Percentiles rank a stretch among this genome's conserved stretches.
phyloP scores from a whole-genome alignment of 805 yeast genomes.

The Kuraishia piskuri region DNA sequence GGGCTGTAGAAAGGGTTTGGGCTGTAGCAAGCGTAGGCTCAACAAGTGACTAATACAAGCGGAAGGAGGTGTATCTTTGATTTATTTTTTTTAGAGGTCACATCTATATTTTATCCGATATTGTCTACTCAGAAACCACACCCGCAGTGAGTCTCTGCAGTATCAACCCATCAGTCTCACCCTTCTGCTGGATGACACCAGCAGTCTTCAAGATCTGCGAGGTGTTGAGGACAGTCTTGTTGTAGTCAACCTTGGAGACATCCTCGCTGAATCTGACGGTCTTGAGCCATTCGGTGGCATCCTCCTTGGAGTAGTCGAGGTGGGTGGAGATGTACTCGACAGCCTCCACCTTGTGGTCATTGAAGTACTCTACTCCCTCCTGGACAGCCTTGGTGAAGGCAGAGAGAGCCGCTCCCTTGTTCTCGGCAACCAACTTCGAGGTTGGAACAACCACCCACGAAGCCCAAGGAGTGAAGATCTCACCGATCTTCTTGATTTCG shows the following conservation, averaged over 20 bases:
- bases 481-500: slow-evolving; percentile 78
- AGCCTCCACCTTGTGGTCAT: slow-evolving; percentile 52
- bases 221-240: slow-evolving; percentile 45
- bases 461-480: slow-evolving; percentile 94
- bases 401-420: slow-evolving; percentile 17
- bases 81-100: not conserved
- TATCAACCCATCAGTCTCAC: slow-evolving; percentile 3
- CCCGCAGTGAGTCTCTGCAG: slow-evolving; percentile 1
- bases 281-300: slow-evolving; percentile 74
- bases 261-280: slow-evolving; percentile 58
- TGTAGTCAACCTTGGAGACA: slow-evolving; percentile 40
- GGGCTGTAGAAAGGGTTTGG: too few relatives aligned
- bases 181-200: slow-evolving; percentile 33
- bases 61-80: too few relatives aligned
- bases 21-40: too few relatives aligned
- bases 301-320: slow-evolving; percentile 69
- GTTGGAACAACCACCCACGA: slow-evolving; percentile 76
- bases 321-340: slow-evolving; percentile 53
- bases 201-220: slow-evolving; percentile 50
- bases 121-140: not conserved
- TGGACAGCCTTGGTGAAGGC: slow-evolving; percentile 47
- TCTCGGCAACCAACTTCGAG: slow-evolving; percentile 22
- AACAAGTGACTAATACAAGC: too few relatives aligned
- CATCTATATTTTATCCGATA: too few relatives aligned
- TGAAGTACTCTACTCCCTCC: slow-evolving; percentile 63